Evolutionary conservation across 2,329 filamentous ascomycete genomes (phyloP), one percentile per base, ranked within the genome.

Genomic region (Nemania serpens): DNA sequence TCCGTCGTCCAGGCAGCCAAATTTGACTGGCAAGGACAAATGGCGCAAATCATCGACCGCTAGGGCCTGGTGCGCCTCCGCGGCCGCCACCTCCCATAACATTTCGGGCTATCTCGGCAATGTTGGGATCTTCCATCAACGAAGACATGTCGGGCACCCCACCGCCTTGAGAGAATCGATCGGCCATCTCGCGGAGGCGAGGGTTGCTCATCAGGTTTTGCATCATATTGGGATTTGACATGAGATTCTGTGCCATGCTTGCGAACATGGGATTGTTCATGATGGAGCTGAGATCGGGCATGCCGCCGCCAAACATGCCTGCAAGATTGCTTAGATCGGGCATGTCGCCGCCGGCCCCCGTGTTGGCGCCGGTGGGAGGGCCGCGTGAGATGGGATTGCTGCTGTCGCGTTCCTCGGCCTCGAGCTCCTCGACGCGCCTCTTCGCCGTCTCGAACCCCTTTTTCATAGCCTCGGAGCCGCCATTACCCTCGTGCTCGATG

Each of bases 201-300:
- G 95, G 95, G 81, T 99, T 98, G 82, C 82, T 92, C 93, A 99
- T 97, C 60, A 99, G 78, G 75, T 93, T 95, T 74, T 82, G 85
- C 87, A 98, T 90, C 81, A 93, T 87, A 10, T 96, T 91, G 0
- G 95, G 95, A 79, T 99, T 97, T 79, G 88, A 91, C 95, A 98
- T 98, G 57, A 99, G 78, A 77, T 91, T 97, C 81, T 97, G 92
- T 4, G 95, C 95, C 93, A 98, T 97, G 79, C 85, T 91, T 52
- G 93, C 87, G 79, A 99, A 96, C 95, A 98, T 98, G 58, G 95
- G 95, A 81, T 98, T 99, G 82, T 82, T 93, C 93, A 98, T 96
- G 75, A 99, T 88, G 65, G 86, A 86, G 66, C 86, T 79, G 22
- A 99, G 81, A 75, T 98, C 94, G 12, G 93, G 93, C 90, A 97